Conservation (phyloP, 2,329 filamentous ascomycete species). For the Volutella citrinella region DNA sequence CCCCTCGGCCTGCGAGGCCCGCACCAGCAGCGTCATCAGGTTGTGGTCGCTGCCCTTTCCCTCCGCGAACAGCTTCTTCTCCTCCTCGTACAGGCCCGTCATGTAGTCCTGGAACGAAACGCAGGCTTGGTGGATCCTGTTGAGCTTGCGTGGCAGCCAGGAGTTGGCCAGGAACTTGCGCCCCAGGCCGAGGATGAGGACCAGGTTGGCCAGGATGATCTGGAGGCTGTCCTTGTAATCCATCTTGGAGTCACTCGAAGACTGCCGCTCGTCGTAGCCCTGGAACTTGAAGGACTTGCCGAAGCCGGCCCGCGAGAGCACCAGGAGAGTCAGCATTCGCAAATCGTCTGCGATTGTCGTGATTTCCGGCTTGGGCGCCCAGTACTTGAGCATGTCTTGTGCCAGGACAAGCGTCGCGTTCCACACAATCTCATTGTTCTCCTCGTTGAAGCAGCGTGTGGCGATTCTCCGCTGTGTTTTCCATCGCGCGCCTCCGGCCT, state of each 20-base stretch:
- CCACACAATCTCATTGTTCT: conserved; percentile 18
- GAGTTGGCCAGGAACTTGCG: conserved; percentile 12
- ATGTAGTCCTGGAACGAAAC: conserved; percentile 18
- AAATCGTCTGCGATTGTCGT: conserved; percentile 16
- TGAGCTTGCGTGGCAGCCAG: conserved; percentile 15
- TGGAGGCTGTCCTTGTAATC: conserved; percentile 15
- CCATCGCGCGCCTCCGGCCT: too few species aligned
- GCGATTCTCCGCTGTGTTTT: conserved; percentile 14
- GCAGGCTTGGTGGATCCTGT: conserved; percentile 14
- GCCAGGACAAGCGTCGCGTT: conserved; percentile 15
- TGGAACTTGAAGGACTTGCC: conserved; percentile 17
- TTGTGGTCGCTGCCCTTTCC: conserved; percentile 12
- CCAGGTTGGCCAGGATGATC: conserved; percentile 14
- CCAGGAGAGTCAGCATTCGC: conserved; percentile 17
- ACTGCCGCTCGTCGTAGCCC: conserved; percentile 8
- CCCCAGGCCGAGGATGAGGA: conserved; percentile 15
- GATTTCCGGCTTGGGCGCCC: conserved; percentile 11
- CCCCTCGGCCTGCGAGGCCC: conserved; percentile 17
- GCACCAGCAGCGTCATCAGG: conserved; percentile 18
- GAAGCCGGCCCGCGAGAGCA: conserved; percentile 18
- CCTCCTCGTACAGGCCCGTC: conserved; percentile 16
- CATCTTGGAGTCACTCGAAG: too few species aligned
- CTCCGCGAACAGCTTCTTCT: conserved; percentile 11
- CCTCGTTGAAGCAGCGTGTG: conserved; percentile 19
- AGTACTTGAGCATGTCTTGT: conserved; percentile 16